Conservation (phyloP, 2,329 filamentous ascomycete genomes). For the Botrytis deweyae region DNA sequence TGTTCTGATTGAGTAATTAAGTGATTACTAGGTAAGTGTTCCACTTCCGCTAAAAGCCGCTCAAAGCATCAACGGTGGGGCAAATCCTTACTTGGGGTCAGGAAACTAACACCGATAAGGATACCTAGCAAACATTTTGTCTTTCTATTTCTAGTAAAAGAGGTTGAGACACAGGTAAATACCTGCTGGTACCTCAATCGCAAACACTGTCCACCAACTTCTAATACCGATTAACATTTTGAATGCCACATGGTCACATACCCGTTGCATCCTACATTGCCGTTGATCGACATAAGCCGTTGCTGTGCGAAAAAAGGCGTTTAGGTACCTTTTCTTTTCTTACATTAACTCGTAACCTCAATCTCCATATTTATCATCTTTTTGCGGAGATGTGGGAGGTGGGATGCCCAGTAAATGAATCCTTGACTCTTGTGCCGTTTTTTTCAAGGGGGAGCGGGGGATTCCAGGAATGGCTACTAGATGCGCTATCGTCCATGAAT, state of each 20-base stretch:
- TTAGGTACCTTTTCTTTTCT: background rate
- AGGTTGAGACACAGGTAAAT: background rate
- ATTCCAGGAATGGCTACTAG: background rate
- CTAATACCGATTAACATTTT: background rate
- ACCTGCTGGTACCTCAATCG: background rate
- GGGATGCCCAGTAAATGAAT: background rate
- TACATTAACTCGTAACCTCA: background rate
- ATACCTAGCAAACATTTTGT: background rate
- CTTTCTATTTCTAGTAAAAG: background rate
- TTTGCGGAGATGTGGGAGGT: slow-evolving; percentile 17
- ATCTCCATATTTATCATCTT: slow-evolving; percentile 12
- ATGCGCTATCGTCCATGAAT: background rate
- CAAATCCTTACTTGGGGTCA: background rate
- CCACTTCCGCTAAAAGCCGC: slow-evolving; percentile 4
- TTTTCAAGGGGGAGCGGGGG: background rate
- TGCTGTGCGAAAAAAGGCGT: background rate
- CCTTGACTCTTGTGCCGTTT: background rate
- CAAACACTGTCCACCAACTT: background rate
- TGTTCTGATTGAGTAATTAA: background rate
- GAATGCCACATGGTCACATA: background rate
- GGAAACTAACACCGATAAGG: background rate
- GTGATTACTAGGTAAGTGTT: background rate
- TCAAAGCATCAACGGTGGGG: background rate
- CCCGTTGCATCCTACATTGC: background rate
- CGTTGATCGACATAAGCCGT: background rate